phyloP scores from a whole-genome alignment of 345 rosid genomes.

The Bruguiera sexangula region DNA sequence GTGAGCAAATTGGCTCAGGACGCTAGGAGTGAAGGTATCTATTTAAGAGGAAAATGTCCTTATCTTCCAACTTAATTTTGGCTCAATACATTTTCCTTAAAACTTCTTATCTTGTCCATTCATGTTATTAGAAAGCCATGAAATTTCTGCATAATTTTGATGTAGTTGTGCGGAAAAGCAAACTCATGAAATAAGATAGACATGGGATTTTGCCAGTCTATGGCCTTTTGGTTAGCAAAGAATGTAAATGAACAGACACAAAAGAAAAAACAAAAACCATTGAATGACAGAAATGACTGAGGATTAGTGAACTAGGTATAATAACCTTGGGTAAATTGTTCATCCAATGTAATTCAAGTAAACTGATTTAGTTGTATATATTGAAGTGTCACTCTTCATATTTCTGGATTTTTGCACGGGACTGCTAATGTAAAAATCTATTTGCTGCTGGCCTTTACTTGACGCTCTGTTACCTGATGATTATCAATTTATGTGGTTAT shows the following conservation, averaged over 20 bases:
- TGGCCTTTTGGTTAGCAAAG: too few relatives aligned
- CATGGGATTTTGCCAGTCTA: too few relatives aligned
- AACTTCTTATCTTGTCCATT: too few relatives aligned
- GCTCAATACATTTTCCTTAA: background rate
- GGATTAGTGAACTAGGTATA: too few relatives aligned
- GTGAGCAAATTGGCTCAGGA: slow-evolving; percentile 65
- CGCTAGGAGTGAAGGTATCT: slow-evolving; percentile 67
- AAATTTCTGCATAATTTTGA: too few relatives aligned
- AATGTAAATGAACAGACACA: too few relatives aligned
- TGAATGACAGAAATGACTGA: too few relatives aligned
- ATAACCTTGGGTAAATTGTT: too few relatives aligned
- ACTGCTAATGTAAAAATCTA: background rate
- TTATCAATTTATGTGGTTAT: background rate
- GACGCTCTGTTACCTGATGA: background rate
- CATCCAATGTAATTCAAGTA: background rate
- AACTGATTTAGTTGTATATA: background rate
- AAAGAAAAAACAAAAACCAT: too few relatives aligned
- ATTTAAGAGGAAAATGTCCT: slow-evolving; percentile 5
- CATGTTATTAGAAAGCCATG: too few relatives aligned
- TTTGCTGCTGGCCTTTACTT: background rate
- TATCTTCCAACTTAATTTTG: background rate
- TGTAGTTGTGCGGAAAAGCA: too few relatives aligned
- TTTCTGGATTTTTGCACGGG: background rate
- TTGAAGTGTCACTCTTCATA: background rate
- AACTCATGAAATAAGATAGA: too few relatives aligned